phyloP scores from a whole-genome alignment of 352 stramenopile species.

The Pythium utonaiense region DNA sequence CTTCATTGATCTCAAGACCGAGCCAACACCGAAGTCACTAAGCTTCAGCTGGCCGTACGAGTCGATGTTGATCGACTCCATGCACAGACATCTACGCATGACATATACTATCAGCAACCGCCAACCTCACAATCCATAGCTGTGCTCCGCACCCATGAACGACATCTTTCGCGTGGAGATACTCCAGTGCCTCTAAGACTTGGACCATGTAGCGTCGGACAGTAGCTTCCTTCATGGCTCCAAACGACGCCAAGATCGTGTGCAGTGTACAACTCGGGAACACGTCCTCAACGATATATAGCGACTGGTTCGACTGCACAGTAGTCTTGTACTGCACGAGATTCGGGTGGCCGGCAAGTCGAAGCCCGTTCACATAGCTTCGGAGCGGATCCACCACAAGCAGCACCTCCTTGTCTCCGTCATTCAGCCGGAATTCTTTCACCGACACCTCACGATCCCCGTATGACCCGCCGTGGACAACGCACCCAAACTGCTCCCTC shows the following conservation, averaged over 20 bases:
- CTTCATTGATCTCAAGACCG: background rate
- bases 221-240: slow-evolving; percentile 66
- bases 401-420: background rate
- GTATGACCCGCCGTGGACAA: slow-evolving; percentile 4
- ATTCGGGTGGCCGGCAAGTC: slow-evolving; percentile 42
- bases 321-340: slow-evolving; percentile 36
- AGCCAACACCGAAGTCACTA: slow-evolving; percentile 42
- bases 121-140: background rate
- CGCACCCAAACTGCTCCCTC: background rate
- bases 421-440: slow-evolving; percentile 10
- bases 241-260: slow-evolving; percentile 67
- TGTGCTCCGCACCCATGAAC: slow-evolving; percentile 58
- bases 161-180: slow-evolving; percentile 43
- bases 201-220: slow-evolving; percentile 67
- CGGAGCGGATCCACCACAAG: slow-evolving; percentile 16
- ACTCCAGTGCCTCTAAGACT: slow-evolving; percentile 45
- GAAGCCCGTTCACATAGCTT: slow-evolving; percentile 34
- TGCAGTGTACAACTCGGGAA: slow-evolving; percentile 43
- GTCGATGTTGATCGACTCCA: slow-evolving; percentile 57
- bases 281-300: slow-evolving; percentile 38
- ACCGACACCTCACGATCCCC: background rate
- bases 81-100: slow-evolving; percentile 36
- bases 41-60: slow-evolving; percentile 54
- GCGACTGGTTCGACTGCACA: slow-evolving; percentile 26
- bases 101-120: background rate